These are phyloP conservation scores for Acer saccharum DNA, from an alignment of 345 rosid genomes.

Conservation along the genomic window DNA sequence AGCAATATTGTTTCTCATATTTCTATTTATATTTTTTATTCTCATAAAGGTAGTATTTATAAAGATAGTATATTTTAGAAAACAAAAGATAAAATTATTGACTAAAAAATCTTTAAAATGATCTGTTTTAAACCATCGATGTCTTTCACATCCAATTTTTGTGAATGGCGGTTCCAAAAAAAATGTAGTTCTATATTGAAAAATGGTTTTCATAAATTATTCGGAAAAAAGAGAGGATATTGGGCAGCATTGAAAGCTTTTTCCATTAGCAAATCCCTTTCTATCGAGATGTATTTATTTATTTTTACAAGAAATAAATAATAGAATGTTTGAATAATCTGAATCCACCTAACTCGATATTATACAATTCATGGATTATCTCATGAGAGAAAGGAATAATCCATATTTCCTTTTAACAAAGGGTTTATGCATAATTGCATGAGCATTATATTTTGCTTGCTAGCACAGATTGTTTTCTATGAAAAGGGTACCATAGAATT, in stretches of 20 bases:
- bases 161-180: background rate
- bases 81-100: background rate
- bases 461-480: too few species aligned
- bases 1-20: background rate
- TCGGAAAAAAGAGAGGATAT: background rate
- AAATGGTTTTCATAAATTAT: background rate
- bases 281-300: background rate
- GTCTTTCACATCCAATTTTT: background rate
- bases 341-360: too few species aligned
- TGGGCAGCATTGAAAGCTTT: background rate
- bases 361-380: too few species aligned
- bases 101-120: background rate
- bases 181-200: background rate
- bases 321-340: too few species aligned
- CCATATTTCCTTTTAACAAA: too few species aligned
- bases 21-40: background rate
- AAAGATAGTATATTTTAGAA: background rate
- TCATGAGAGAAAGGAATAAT: too few species aligned
- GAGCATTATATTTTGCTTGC: too few species aligned
- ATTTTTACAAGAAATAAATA: too few species aligned
- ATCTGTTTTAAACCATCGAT: background rate
- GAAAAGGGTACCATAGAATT: too few species aligned
- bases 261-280: background rate
- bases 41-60: background rate
- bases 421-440: too few species aligned